Conservation (phyloP, 192 early-diverging fungal species). For the Coemansia guatemalensis region DNA sequence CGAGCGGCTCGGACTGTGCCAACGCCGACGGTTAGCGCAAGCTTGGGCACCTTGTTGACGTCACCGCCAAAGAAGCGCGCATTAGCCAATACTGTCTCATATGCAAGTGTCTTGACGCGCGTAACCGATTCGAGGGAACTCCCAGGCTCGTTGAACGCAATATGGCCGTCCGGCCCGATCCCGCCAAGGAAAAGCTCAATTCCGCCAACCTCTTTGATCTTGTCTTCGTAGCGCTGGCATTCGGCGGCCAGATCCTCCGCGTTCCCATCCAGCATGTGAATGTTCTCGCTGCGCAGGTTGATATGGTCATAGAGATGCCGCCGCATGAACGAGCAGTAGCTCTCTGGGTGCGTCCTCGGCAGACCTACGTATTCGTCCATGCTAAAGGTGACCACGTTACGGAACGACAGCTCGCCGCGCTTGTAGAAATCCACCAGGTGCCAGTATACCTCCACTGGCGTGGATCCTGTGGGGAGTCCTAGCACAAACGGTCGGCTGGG, state of each 20-base stretch:
- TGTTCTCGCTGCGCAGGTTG: conserved; percentile 72
- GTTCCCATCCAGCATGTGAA: conserved; percentile 83
- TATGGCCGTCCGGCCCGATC: conserved; percentile 88
- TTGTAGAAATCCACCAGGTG: conserved; percentile 72
- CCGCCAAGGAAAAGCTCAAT: conserved; percentile 86
- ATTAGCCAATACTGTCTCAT: conserved; percentile 87
- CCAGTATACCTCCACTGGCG: conserved; percentile 78
- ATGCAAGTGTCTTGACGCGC: conserved; percentile 84
- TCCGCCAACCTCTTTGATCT: conserved; percentile 74
- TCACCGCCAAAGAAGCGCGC: conserved; percentile 86
- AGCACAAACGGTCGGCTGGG: conserved; percentile 75
- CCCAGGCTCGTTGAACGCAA: conserved; percentile 90
- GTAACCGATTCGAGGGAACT: conserved; percentile 79
- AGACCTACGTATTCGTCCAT: conserved; percentile 87
- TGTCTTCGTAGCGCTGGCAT: conserved; percentile 76
- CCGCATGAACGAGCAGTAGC: conserved; percentile 88
- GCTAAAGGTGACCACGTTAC: conserved; percentile 80
- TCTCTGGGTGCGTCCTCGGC: conserved; percentile 72
- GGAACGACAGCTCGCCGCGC: conserved; percentile 69
- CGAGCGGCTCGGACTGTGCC: conserved; percentile 85
- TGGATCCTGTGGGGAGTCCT: conserved; percentile 83
- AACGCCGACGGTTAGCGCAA: conserved; percentile 87
- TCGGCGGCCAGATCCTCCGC: conserved; percentile 77
- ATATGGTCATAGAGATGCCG: conserved; percentile 84
- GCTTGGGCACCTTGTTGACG: conserved; percentile 83